phyloP scores from a whole-genome alignment of 352 stramenopile species.

The Pilasporangium apinafurcum region DNA sequence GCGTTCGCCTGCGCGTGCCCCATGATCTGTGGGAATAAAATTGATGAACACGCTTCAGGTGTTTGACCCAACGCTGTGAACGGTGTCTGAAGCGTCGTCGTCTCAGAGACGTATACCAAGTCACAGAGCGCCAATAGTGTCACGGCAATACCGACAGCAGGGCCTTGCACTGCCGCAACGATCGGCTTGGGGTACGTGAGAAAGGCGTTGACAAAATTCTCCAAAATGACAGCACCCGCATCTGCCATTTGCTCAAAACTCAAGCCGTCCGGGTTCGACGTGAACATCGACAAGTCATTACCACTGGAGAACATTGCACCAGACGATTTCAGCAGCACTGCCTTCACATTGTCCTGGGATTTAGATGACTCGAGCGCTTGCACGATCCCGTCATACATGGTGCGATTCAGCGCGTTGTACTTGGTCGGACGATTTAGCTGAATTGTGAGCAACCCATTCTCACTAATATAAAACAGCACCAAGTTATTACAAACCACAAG shows the following conservation, averaged over 20 bases:
- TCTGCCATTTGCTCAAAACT: slow-evolving; percentile 56
- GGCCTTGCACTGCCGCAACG: slow-evolving; percentile 86
- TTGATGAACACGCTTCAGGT: slow-evolving; percentile 88
- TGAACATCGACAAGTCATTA: slow-evolving; percentile 85
- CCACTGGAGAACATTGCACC: slow-evolving; percentile 89
- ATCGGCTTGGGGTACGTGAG: slow-evolving; percentile 89
- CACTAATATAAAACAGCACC: slow-evolving; percentile 12
- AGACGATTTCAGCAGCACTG: slow-evolving; percentile 79
- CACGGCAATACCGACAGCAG: slow-evolving; percentile 85
- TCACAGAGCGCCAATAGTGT: slow-evolving; percentile 88
- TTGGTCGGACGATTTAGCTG: slow-evolving; percentile 73
- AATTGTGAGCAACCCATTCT: slow-evolving; percentile 60
- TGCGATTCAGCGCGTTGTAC: slow-evolving; percentile 85
- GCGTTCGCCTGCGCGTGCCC: slow-evolving; percentile 82
- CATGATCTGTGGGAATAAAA: slow-evolving; percentile 84
- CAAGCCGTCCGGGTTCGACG: slow-evolving; percentile 36
- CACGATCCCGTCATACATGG: slow-evolving; percentile 78
- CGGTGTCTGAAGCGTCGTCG: slow-evolving; percentile 87
- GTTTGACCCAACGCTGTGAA: slow-evolving; percentile 89
- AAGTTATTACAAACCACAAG: neutral
- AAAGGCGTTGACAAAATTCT: slow-evolving; percentile 70
- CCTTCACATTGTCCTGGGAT: slow-evolving; percentile 64
- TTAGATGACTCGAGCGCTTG: slow-evolving; percentile 58
- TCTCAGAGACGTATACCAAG: slow-evolving; percentile 84
- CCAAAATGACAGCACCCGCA: slow-evolving; percentile 41